These are phyloP conservation scores for Nigrospora oryzae DNA, from an alignment of 2,329 filamentous ascomycete species.

Conservation along the genomic window DNA sequence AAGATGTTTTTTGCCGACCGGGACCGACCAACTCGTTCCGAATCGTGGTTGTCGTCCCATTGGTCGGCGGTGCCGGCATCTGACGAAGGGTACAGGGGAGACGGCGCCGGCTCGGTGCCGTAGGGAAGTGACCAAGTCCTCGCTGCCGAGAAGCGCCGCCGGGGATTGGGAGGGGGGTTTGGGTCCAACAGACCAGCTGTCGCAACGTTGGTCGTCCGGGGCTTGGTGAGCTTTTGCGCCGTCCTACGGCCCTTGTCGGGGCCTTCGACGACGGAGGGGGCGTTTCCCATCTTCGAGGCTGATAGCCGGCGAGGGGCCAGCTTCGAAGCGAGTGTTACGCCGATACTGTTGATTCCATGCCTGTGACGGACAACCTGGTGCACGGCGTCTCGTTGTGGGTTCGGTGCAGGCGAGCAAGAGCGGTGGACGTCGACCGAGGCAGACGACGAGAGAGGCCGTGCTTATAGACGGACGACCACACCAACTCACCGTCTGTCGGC, in stretches of 20 bases:
- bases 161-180: conserved; percentile 21
- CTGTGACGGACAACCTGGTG: too few relatives aligned
- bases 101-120: conserved; percentile 9
- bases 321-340: background rate
- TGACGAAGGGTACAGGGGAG: conserved; percentile 10
- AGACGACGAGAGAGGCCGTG: too few relatives aligned
- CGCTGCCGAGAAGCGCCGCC: conserved; percentile 17
- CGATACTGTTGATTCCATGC: too few relatives aligned
- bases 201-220: conserved; percentile 31
- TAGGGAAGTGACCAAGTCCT: conserved; percentile 16
- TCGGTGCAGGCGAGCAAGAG: too few relatives aligned
- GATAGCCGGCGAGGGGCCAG: conserved; percentile 13
- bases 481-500: too few relatives aligned
- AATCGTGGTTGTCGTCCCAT: conserved; percentile 1
- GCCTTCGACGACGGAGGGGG: conserved; percentile 36
- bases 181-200: conserved; percentile 32
- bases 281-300: conserved; percentile 38
- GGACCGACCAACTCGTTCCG: conserved; percentile 7
- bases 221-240: conserved; percentile 44
- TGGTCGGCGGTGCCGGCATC: conserved; percentile 2
- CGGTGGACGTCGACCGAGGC: too few relatives aligned
- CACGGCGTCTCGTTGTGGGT: too few relatives aligned
- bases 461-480: too few relatives aligned
- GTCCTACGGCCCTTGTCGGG: conserved; percentile 23
- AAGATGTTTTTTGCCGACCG: conserved; percentile 21